Conservation (phyloP, 208 protist species). For the Leishmania major region DNA sequence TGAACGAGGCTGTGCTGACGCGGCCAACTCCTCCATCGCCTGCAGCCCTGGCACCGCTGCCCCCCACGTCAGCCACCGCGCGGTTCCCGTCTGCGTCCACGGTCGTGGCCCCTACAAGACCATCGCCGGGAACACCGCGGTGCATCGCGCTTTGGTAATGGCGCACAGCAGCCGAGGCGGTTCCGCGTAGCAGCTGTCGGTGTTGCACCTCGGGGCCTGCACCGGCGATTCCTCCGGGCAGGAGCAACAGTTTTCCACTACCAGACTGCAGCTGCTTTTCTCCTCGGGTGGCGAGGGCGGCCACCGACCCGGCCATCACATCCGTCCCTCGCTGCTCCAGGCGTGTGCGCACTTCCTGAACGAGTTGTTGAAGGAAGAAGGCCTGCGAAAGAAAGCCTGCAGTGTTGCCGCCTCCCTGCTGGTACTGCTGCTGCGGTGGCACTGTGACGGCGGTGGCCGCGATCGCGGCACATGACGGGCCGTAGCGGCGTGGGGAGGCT, state of each 20-base stretch:
- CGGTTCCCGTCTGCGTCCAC: not conserved
- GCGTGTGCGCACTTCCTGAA: constrained; percentile 29
- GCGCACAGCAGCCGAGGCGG: constrained; percentile 22
- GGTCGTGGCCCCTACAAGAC: constrained; percentile 5
- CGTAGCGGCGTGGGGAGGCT: not conserved
- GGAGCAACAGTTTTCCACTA: not conserved
- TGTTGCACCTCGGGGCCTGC: not conserved
- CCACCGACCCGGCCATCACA: constrained; percentile 25
- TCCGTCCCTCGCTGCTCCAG: constrained; percentile 24
- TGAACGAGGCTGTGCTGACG: constrained; percentile 29
- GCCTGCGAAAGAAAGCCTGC: constrained; percentile 28
- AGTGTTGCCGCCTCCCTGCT: constrained; percentile 5
- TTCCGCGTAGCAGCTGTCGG: constrained; percentile 9
- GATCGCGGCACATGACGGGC: not conserved
- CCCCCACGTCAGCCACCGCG: not conserved
- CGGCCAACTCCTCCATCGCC: not conserved
- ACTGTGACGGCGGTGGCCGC: not conserved
- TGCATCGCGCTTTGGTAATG: constrained; percentile 14
- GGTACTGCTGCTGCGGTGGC: constrained; percentile 8
- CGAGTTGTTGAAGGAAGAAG: constrained; percentile 27
- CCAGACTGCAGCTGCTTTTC: constrained; percentile 8
- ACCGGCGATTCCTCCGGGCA: constrained; percentile 6
- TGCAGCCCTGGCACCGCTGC: not conserved
- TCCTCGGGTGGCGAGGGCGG: constrained; percentile 1
- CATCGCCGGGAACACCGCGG: constrained; percentile 15